Evolutionary conservation across 2,329 filamentous ascomycete species (phyloP).

Genomic region (Corinectria fuckeliana): DNA sequence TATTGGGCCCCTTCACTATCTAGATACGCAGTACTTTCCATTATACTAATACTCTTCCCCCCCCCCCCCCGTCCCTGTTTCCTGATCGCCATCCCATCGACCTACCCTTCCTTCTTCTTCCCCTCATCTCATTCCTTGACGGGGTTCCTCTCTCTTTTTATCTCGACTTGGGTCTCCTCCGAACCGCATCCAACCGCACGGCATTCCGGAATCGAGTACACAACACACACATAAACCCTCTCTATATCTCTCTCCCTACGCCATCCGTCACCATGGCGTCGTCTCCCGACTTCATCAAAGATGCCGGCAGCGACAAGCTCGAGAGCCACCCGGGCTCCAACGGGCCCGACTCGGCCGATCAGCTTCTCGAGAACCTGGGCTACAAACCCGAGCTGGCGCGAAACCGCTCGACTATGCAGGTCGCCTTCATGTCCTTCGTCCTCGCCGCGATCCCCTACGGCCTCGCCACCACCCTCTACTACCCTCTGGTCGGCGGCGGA

Average conservation of each 20-base stretch:
- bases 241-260: not conserved
- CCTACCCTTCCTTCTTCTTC: not conserved
- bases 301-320: constrained; percentile 37
- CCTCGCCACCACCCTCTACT: constrained; percentile 72
- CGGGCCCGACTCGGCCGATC: constrained; percentile 58
- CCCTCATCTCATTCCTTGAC: not conserved
- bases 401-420: constrained; percentile 71
- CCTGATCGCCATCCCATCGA: not conserved
- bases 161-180: constrained; percentile 1
- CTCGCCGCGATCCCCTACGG: constrained; percentile 78
- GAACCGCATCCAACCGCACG: not conserved
- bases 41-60: constrained; percentile 6
- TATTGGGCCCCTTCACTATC: not conserved
- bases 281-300: constrained; percentile 30
- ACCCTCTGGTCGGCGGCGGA: constrained; percentile 70
- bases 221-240: not conserved
- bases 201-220: not conserved
- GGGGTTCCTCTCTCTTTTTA: constrained; percentile 19
- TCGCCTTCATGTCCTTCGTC: constrained; percentile 79
- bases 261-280: constrained; percentile 17
- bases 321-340: constrained; percentile 30
- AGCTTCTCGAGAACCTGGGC: constrained; percentile 67
- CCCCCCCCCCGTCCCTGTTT: constrained; percentile 1
- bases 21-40: no score
- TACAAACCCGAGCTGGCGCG: constrained; percentile 71